phyloP scores from a whole-genome alignment of 805 yeast genomes.

The Candida silvicultrix region DNA sequence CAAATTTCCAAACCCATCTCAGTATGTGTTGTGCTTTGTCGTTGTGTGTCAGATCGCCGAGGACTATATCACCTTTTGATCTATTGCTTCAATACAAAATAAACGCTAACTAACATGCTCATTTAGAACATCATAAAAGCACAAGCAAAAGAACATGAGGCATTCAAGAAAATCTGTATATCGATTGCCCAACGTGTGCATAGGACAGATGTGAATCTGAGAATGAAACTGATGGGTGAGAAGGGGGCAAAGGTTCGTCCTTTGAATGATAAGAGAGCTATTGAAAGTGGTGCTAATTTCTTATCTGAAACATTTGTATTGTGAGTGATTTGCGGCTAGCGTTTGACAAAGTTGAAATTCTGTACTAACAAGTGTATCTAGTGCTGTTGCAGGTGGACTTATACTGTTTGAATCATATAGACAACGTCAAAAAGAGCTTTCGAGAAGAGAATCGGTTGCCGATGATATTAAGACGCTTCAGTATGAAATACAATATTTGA shows the following conservation, averaged over 20 bases:
- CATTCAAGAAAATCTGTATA: slow-evolving; percentile 58
- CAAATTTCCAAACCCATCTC: slow-evolving; percentile 81
- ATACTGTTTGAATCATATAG: slow-evolving; percentile 68
- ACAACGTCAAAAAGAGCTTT: slow-evolving; percentile 55
- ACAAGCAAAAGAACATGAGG: slow-evolving; percentile 68
- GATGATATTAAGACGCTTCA: slow-evolving; percentile 69
- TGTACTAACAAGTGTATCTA: background rate
- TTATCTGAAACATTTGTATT: slow-evolving; percentile 74
- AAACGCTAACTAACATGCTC: slow-evolving; percentile 1
- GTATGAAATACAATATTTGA: slow-evolving; percentile 57
- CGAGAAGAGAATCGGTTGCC: slow-evolving; percentile 57
- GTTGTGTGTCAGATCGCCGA: background rate
- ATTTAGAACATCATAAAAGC: slow-evolving; percentile 52
- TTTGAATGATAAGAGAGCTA: slow-evolving; percentile 73
- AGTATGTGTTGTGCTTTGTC: slow-evolving; percentile 20
- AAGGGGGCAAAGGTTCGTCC: slow-evolving; percentile 56
- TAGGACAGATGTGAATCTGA: slow-evolving; percentile 52
- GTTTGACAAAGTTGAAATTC: background rate
- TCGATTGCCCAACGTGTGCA: slow-evolving; percentile 68
- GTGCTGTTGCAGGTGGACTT: slow-evolving; percentile 68
- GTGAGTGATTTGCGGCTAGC: background rate
- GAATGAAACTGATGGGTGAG: slow-evolving; percentile 42
- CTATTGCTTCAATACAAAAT: background rate
- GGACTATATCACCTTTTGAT: background rate
- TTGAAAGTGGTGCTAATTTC: slow-evolving; percentile 76